Percentiles rank a stretch among this genome's conserved stretches.
Conservation (phyloP, 805 yeast genomes). For the Candida krabiensis region DNA sequence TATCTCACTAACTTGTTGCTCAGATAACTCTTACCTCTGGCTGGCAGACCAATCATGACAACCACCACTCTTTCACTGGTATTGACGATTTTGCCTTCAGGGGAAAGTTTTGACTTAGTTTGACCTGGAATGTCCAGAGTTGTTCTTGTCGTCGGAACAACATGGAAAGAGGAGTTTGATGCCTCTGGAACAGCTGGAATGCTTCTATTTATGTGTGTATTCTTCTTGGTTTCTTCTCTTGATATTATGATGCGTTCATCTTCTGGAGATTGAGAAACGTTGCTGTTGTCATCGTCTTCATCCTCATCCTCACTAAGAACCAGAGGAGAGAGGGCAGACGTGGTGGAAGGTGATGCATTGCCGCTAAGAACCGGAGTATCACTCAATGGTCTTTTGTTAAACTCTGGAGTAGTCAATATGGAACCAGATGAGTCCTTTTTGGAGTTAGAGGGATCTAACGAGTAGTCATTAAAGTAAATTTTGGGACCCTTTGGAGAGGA, state of each 20-base stretch:
- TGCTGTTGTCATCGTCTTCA: conserved; percentile 21
- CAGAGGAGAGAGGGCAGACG: conserved; percentile 23
- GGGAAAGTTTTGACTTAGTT: conserved; percentile 75
- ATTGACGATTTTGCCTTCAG: conserved; percentile 64
- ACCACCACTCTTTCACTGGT: conserved; percentile 77
- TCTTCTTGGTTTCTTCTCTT: conserved; percentile 25
- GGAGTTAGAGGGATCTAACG: neutral
- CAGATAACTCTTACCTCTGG: conserved; percentile 91
- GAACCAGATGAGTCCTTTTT: neutral
- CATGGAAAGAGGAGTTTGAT: conserved; percentile 1
- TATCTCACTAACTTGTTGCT: conserved; percentile 89
- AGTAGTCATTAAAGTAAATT: conserved; percentile 10
- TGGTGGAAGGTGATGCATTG: conserved; percentile 50
- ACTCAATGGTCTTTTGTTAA: conserved; percentile 69
- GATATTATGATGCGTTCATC: conserved; percentile 13
- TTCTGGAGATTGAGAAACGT: neutral
- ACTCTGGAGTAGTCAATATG: conserved; percentile 44
- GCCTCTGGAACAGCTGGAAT: conserved; percentile 7
- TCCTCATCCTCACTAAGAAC: conserved; percentile 29
- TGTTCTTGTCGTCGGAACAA: conserved; percentile 36
- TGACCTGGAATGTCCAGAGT: conserved; percentile 92
- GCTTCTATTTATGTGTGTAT: conserved; percentile 26
- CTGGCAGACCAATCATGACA: conserved; percentile 96
- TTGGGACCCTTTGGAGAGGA: neutral
- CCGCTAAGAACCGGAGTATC: conserved; percentile 71